Evolutionary conservation across 805 yeast genomes (phyloP), one percentile per base, ranked within the genome.

Genomic region (Priceomyces carsonii): DNA sequence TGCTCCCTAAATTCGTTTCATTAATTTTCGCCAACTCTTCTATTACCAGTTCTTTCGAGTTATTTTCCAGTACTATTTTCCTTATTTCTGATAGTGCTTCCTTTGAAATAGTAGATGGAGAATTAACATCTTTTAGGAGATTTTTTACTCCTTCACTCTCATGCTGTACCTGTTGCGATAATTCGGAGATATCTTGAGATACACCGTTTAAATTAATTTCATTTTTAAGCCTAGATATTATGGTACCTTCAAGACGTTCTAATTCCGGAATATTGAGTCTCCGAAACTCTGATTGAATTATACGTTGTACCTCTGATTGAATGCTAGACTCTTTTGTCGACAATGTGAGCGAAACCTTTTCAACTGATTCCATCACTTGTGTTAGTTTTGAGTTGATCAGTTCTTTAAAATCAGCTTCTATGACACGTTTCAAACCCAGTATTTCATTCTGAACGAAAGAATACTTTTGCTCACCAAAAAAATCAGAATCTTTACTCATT

Each of bases 401-500:
- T 8, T 6, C 29, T 13, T 26, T 26, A n/a, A n/a, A n/a, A 6
- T 26, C 29, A 7, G 8, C 18, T 13, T 26, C 6, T 5, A 26
- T 19, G 19, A 26, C 15, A 5, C 17, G 14, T 12, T 15, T 26
- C 29, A 26, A 26, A 8, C 17, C 8, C 13, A 13, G 13, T 10
- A 26, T 26, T 10, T 26, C 29, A 7, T 14, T 15, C 6, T 8
- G 8, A 9, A 26, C 13, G 17, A 9, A 9, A 4, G 14, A n/a
- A 9, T 15, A 26, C 6, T 26, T n/a, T 14, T 26, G 8, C 7
- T 10, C 17, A 10, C 17, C 29, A 7, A 5, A 17, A 5, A n/a
- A 5, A 9, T 29, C 12, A 14, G 33, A 15, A 20, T 19, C 26
- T 8, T 28, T 34, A 10, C 31, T 38, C 8, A 46, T 26, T 16